Percentiles rank a stretch among this genome's conserved stretches.
Evolutionary conservation across 2,329 filamentous ascomycete species (phyloP).

Genomic region (Pseudocercospora fijiensis): DNA sequence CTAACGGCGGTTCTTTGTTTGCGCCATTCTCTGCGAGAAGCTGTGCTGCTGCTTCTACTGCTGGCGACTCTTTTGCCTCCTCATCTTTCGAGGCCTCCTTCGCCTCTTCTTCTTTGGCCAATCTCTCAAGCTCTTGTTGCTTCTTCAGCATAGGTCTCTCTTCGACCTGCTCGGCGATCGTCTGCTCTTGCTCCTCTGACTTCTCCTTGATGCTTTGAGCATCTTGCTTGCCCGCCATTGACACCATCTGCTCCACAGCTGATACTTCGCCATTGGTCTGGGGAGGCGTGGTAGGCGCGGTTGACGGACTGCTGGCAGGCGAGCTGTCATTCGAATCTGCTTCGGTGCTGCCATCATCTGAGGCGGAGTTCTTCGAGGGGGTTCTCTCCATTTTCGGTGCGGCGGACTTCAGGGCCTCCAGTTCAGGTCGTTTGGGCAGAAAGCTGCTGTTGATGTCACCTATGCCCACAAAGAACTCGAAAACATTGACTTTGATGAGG

Average conservation of each 20-base stretch:
- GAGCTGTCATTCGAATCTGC: constrained; percentile 6
- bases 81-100: constrained; percentile 47
- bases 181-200: constrained; percentile 80
- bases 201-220: constrained; percentile 69
- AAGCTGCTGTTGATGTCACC: constrained; percentile 99
- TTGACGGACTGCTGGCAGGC: constrained; percentile 15
- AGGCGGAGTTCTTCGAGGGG: constrained; percentile 19
- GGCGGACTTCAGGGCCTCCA: constrained; percentile 34
- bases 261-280: constrained; percentile 49
- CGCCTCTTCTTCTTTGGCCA: constrained; percentile 63
- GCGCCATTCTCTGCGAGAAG: constrained; percentile 38
- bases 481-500: constrained; percentile 89
- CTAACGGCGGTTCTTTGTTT: constrained; percentile 38
- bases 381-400: constrained; percentile 24
- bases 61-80: constrained; percentile 52
- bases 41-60: constrained; percentile 49
- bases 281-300: constrained; percentile 18
- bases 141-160: constrained; percentile 88
- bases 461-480: constrained; percentile 97
- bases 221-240: constrained; percentile 71
- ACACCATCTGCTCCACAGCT: constrained; percentile 72
- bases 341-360: constrained; percentile 13
- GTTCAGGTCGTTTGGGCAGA: constrained; percentile 69
- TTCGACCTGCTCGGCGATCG: constrained; percentile 81
- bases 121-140: constrained; percentile 82